Evolutionary conservation across 1,284 basidiomycete genomes (phyloP), one percentile per base, ranked within the genome.

Genomic region (Cryptococcus deneoformans): DNA sequence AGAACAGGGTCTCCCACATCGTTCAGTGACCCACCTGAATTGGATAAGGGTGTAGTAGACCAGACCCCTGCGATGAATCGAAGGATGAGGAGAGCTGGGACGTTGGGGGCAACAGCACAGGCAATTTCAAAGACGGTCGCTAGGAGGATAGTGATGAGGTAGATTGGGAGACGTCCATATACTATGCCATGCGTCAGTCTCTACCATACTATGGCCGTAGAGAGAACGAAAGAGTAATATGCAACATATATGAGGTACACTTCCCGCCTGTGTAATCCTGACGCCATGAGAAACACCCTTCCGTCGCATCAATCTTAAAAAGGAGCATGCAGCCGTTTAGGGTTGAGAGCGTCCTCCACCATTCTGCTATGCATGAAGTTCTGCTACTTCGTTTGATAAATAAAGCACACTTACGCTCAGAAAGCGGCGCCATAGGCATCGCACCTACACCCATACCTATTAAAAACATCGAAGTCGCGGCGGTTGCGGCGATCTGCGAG

Each of bases 151-250:
- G 63, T 62, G 5, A 57, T 52, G 9, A 63, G 50, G 55, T 67
- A 68, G 29, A 67, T 57, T 3, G 67, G 67, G n/a, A 68, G 54
- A 57, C 65, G 53, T 11, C 66, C 66, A 38, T 66, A 62, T 39
- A 68, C 64, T 68, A 39, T 2, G 39, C 29, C 29, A 44, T 24
- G 24, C 9, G 43, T 51, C 8, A 29, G 29, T 29, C 29, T 29
- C 29, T 29, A 29, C 5, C 29, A 29, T 29, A 20, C 20, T 20
- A 29, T 29, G 29, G 29, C 12, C 12, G 42, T 12, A 43, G 42
- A 16, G 42, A 16, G 42, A 16, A 43, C 3, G 42, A 16, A 43
- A 43, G 42, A 16, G 16, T 16, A 43, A 5, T 12, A 43, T 43
- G 29, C 16, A 6, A 43, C 11, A 54, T 36, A 10, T 9, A 46